A percentile compares a stretch with the other conserved stretches of the same genome.
phyloP scores from a whole-genome alignment of 352 stramenopile genomes.

The Phytophthora chlamydospora region DNA sequence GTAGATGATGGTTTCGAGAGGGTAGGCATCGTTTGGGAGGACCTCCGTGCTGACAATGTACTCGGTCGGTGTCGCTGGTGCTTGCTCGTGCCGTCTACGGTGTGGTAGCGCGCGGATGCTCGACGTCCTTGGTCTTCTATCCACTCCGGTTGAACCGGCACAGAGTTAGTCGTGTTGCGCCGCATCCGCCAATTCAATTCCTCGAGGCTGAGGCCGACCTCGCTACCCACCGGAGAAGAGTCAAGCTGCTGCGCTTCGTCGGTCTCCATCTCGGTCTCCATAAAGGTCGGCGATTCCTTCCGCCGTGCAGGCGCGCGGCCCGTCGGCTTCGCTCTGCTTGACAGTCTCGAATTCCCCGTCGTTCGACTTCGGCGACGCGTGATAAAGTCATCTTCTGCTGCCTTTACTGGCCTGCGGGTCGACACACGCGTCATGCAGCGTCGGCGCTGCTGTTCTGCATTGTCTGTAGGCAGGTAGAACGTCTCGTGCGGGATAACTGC shows the following conservation, averaged over 20 bases:
- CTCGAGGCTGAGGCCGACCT: conserved; percentile 38
- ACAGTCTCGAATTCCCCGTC: conserved; percentile 34
- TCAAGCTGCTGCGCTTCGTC: conserved; percentile 12
- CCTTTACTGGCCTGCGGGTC: conserved; percentile 9
- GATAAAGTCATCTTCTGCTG: conserved; percentile 15
- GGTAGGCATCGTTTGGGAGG: conserved; percentile 4
- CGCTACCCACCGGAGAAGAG: conserved; percentile 27
- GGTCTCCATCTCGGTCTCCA: conserved; percentile 1
- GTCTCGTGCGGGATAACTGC: conserved; percentile 34
- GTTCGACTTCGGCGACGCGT: conserved; percentile 27
- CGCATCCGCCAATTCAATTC: conserved; percentile 46
- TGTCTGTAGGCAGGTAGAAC: conserved; percentile 31
- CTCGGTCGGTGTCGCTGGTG: conserved; percentile 16
- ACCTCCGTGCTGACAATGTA: conserved; percentile 1
- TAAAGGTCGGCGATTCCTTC: conserved; percentile 14
- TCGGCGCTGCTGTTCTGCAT: conserved; percentile 23
- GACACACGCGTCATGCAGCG: conserved; percentile 29
- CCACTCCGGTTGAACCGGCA: conserved; percentile 30
- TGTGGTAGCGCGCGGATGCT: conserved; percentile 21
- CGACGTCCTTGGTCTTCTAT: conserved; percentile 13
- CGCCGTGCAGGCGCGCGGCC: conserved; percentile 9
- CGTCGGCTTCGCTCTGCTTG: conserved; percentile 28
- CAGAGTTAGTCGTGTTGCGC: conserved; percentile 39
- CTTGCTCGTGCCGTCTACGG: conserved; percentile 18
- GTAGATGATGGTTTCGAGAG: conserved; percentile 18